phyloP scores from a whole-genome alignment of 2,329 filamentous ascomycete genomes.

The Dothistroma septosporum region DNA sequence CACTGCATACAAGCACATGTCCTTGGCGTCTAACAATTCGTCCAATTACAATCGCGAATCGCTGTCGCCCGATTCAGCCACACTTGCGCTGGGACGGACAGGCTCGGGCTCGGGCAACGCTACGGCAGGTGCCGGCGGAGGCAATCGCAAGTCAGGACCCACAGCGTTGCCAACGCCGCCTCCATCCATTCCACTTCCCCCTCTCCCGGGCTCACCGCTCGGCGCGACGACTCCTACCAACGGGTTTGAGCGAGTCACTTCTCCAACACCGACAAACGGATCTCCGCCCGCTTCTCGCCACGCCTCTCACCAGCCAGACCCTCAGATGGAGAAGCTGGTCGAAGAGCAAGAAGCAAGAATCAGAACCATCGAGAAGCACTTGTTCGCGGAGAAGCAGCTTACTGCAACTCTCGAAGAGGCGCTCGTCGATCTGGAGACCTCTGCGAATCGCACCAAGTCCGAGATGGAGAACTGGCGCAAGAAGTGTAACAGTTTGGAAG shows the following conservation, averaged over 20 bases:
- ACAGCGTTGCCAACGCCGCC: constrained; percentile 86
- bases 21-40: constrained; percentile 30
- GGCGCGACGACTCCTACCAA: constrained; percentile 40
- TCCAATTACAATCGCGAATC: constrained; percentile 42
- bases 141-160: constrained; percentile 79
- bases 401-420: constrained; percentile 94
- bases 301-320: constrained; percentile 61
- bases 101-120: constrained; percentile 59
- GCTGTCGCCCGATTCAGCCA: constrained; percentile 42
- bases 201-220: constrained; percentile 64
- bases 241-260: constrained; percentile 52
- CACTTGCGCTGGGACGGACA: constrained; percentile 48
- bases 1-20: constrained; percentile 31
- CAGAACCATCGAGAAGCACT: constrained; percentile 91
- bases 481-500: constrained; percentile 72
- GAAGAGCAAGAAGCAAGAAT: constrained; percentile 96
- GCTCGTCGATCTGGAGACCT: constrained; percentile 84
- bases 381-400: constrained; percentile 92
- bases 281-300: constrained; percentile 63
- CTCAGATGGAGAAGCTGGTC: constrained; percentile 70
- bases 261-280: constrained; percentile 53
- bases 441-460: constrained; percentile 84
- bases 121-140: constrained; percentile 54
- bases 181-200: constrained; percentile 91
- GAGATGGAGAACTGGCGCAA: constrained; percentile 90